Evolutionary conservation across 129 eudicot genomes (phyloP).

Genomic region (Lactuca saligna): DNA sequence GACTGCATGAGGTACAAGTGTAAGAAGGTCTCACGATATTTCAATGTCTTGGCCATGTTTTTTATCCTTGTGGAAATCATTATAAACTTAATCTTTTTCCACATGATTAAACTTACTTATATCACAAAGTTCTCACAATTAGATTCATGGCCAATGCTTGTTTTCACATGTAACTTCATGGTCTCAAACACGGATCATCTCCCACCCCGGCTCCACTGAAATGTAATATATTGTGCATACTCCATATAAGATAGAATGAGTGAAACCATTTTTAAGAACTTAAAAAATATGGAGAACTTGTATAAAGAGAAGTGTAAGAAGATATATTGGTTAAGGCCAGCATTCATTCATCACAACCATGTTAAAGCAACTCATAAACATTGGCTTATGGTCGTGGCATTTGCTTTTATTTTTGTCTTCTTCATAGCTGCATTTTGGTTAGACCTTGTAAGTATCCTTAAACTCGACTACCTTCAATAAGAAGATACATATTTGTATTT

Average conservation of each 20-base stretch:
- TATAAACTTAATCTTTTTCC: background rate
- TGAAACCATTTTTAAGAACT: background rate
- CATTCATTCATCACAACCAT: constrained; percentile 12
- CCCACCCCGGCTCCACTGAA: background rate
- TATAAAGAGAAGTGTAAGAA: constrained; percentile 28
- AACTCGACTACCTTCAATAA: background rate
- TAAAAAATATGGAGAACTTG: constrained; percentile 8
- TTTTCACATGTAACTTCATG: constrained; percentile 16
- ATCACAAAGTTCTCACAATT: constrained; percentile 5
- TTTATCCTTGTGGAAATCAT: background rate
- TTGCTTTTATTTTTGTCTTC: constrained; percentile 11
- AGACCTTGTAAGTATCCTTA: constrained; percentile 28
- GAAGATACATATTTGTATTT: background rate
- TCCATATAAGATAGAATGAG: background rate
- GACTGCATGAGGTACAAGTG: background rate
- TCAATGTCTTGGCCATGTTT: constrained; percentile 5
- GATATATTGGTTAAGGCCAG: constrained; percentile 31
- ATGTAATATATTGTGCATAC: background rate
- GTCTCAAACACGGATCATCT: background rate
- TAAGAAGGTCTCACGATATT: background rate
- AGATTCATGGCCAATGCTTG: background rate
- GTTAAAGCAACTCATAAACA: background rate
- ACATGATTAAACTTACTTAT: background rate
- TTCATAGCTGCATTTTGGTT: constrained; percentile 9
- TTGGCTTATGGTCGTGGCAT: background rate